phyloP scores from a whole-genome alignment of 768 basidiomycete species.

The Floccularia luteovirens region DNA sequence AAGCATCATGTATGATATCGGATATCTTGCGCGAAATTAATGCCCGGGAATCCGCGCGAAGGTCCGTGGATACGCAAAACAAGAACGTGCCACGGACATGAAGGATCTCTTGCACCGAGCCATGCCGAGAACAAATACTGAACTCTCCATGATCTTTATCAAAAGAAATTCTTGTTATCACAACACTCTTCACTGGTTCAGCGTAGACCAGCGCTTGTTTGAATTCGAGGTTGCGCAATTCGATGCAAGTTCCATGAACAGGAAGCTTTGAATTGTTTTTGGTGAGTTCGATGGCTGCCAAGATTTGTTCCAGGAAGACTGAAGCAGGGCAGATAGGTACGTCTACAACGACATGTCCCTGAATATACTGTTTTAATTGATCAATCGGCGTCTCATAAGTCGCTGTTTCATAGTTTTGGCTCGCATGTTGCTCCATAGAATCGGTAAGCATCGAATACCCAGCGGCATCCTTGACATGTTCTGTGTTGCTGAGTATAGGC shows the following conservation, averaged over 20 bases:
- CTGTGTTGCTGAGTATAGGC: background rate
- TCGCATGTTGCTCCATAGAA: slow-evolving; percentile 16
- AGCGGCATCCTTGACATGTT: background rate
- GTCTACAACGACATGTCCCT: slow-evolving; percentile 52
- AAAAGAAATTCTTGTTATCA: slow-evolving; percentile 33
- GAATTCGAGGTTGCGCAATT: slow-evolving; percentile 38
- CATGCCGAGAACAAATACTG: slow-evolving; percentile 32
- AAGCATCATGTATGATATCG: slow-evolving; percentile 18
- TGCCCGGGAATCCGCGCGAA: slow-evolving; percentile 23
- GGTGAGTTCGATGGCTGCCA: slow-evolving; percentile 34
- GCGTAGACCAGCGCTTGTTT: slow-evolving; percentile 46
- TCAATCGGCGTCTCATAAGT: slow-evolving; percentile 48
- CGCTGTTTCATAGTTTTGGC: slow-evolving; percentile 25
- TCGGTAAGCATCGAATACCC: background rate
- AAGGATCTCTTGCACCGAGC: slow-evolving; percentile 21
- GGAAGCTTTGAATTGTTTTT: slow-evolving; percentile 18
- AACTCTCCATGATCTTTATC: slow-evolving; percentile 33
- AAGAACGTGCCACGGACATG: slow-evolving; percentile 42
- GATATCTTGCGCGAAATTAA: slow-evolving; percentile 22
- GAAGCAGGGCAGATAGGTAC: slow-evolving; percentile 58
- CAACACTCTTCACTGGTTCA: slow-evolving; percentile 15
- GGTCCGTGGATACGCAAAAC: slow-evolving; percentile 29
- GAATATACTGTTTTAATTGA: slow-evolving; percentile 34
- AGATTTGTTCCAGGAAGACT: slow-evolving; percentile 51
- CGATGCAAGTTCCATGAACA: slow-evolving; percentile 22